phyloP scores from a whole-genome alignment of 2,329 filamentous ascomycete species.

The Fusarium clavum region DNA sequence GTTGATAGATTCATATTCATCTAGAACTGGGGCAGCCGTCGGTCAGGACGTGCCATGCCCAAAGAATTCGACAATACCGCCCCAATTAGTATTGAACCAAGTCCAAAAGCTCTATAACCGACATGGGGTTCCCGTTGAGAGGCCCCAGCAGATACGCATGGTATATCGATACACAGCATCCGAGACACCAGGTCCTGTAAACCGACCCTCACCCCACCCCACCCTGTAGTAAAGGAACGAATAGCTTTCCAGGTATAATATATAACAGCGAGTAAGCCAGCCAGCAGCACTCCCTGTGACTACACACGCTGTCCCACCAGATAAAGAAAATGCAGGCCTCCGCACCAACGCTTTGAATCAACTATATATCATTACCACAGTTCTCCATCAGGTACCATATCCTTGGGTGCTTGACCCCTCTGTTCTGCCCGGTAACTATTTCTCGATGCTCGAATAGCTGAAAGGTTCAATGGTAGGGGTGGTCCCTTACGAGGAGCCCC shows the following conservation, averaged over 20 bases:
- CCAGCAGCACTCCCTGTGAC: constrained; percentile 25
- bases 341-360: background rate
- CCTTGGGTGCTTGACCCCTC: constrained; percentile 12
- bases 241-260: constrained; percentile 1
- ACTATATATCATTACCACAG: constrained; percentile 15
- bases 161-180: too few relatives aligned
- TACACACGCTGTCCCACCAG: background rate
- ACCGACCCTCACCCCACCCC: too few relatives aligned
- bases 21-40: too few relatives aligned
- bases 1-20: too few relatives aligned
- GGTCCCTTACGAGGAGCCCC: constrained; percentile 34
- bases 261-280: constrained; percentile 17
- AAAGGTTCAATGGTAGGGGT: constrained; percentile 28
- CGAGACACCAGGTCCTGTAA: too few relatives aligned
- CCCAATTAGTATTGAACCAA: too few relatives aligned
- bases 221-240: background rate
- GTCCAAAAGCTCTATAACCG: too few relatives aligned
- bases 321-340: background rate
- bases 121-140: too few relatives aligned
- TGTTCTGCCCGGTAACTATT: constrained; percentile 16
- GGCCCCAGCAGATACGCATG: too few relatives aligned
- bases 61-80: too few relatives aligned
- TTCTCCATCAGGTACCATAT: constrained; percentile 32
- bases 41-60: too few relatives aligned
- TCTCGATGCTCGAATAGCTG: constrained; percentile 16